Conservation (phyloP, 768 basidiomycete species). For the Tulasnella sp. region DNA sequence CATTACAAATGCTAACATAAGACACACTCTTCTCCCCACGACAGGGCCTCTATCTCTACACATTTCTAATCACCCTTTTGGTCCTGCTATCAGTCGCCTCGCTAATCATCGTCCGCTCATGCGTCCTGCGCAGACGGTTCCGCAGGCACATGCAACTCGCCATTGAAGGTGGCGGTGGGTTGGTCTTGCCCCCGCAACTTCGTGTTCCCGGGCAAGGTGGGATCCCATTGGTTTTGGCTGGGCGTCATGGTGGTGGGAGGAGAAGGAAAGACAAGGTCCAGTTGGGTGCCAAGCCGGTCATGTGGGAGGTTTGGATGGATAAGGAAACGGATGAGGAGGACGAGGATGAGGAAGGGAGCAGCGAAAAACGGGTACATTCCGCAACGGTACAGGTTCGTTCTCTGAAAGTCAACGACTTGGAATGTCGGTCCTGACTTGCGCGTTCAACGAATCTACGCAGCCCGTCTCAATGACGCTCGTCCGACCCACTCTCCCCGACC, state of each 20-base stretch:
- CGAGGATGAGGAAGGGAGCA: background rate
- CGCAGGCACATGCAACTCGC: slow-evolving; percentile 20
- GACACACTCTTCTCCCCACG: background rate
- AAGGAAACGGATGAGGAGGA: background rate
- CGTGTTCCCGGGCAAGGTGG: background rate
- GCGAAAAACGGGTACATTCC: background rate
- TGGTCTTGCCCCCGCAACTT: slow-evolving; percentile 13
- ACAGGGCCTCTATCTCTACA: slow-evolving; percentile 24
- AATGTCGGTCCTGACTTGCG: background rate
- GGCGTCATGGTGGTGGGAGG: background rate
- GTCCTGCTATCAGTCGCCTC: slow-evolving; percentile 24
- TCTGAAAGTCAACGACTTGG: background rate
- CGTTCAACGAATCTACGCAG: background rate
- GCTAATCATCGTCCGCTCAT: slow-evolving; percentile 24
- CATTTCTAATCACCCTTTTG: slow-evolving; percentile 25
- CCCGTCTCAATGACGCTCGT: background rate
- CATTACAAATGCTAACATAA: background rate
- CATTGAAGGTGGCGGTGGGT: slow-evolving; percentile 16
- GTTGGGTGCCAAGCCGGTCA: slow-evolving; percentile 10
- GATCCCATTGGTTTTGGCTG: background rate
- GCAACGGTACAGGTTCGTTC: background rate
- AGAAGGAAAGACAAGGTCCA: background rate
- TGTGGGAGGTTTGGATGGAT: slow-evolving; percentile 14
- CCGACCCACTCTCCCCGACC: background rate
- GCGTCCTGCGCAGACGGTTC: slow-evolving; percentile 25